Evolutionary conservation across 2,329 filamentous ascomycete species (phyloP).

Genomic region (Cladosporium halotolerans): DNA sequence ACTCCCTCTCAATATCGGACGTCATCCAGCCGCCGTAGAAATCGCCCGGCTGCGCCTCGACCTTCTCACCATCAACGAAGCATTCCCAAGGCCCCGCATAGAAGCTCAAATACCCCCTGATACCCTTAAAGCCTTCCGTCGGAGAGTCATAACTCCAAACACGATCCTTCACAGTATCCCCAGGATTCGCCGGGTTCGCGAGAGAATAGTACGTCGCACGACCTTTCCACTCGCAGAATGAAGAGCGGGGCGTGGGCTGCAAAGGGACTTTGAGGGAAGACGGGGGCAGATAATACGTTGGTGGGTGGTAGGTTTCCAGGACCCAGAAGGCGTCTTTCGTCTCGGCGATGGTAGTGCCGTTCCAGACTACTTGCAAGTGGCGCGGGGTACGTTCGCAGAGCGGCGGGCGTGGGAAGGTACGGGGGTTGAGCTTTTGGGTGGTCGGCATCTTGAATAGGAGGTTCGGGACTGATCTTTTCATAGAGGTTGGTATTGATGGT

Average conservation of each 20-base stretch:
- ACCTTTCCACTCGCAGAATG: slow-evolving; percentile 58
- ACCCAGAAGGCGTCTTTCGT: slow-evolving; percentile 57
- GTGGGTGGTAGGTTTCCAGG: slow-evolving; percentile 57
- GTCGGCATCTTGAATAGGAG: slow-evolving; percentile 7
- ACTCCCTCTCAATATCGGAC: slow-evolving; percentile 50
- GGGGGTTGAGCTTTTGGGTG: slow-evolving; percentile 45
- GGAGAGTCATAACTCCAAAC: slow-evolving; percentile 57
- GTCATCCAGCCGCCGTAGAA: slow-evolving; percentile 62
- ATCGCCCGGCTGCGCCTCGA: slow-evolving; percentile 54
- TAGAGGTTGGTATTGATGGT: too few relatives aligned
- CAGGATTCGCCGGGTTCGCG: slow-evolving; percentile 33
- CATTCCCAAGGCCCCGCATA: slow-evolving; percentile 59
- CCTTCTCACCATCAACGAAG: slow-evolving; percentile 55
- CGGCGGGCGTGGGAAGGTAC: slow-evolving; percentile 54
- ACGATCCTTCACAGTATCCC: slow-evolving; percentile 42
- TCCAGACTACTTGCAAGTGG: slow-evolving; percentile 51
- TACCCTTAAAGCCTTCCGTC: slow-evolving; percentile 44
- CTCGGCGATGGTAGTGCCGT: slow-evolving; percentile 50
- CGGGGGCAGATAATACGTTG: slow-evolving; percentile 57
- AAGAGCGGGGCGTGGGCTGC: slow-evolving; percentile 39
- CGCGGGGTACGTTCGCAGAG: slow-evolving; percentile 48
- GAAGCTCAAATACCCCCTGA: slow-evolving; percentile 53
- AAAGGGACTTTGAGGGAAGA: slow-evolving; percentile 45
- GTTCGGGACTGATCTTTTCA: too few relatives aligned
- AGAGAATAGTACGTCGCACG: slow-evolving; percentile 53